Evolutionary conservation across 345 rosid genomes (phyloP), one percentile per base, ranked within the genome.

Genomic region (Rhodamnia rubescens): DNA sequence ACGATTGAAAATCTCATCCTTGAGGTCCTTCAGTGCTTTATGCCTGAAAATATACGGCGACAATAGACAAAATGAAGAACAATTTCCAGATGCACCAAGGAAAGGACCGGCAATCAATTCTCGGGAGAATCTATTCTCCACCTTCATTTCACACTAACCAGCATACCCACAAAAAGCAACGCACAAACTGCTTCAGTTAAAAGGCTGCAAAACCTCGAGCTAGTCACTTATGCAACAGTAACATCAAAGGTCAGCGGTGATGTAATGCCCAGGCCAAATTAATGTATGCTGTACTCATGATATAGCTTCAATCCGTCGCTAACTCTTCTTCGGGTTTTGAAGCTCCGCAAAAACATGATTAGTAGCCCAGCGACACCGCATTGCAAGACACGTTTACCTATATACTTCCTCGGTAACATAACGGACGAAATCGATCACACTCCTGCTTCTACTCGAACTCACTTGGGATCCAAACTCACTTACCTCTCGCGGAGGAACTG

Each of bases 401-500:
- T 5, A 8, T 9, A 36, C 47, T 36, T 32, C 47, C 78, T 69
- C 47, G 47, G 78, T 36, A 18, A 69, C 78, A 1, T 5, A 36
- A 22, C 78, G 10, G 78, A 18, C 26, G 47, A 36, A 69, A 69
- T 40, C 24, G 78, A 69, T 69, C 47, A 40, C 78, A 36, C 47
- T 69, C 24, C 44, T 69, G 78, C 78, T 36, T 16, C 78, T 69
- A 36, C 78, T 69, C 47, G 24, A 69, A 32, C 47, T 36, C 40
- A 5, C 78, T 69, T 7, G 9, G 56, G 42, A 51, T 44, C 56
- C 32, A 20, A 55, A 44, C 52, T 27, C 53, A 11, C 16, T 22
- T 80, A 97, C 99, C 99, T 95, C 91, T 97, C 99, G 32, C 98
- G 95, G 83, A 95, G 98, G 91, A 93, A 97, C 87, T 94, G 95